Evolutionary conservation across 2,329 filamentous ascomycete genomes (phyloP), one percentile per base, ranked within the genome.

Genomic region (Venturia aucupariae): DNA sequence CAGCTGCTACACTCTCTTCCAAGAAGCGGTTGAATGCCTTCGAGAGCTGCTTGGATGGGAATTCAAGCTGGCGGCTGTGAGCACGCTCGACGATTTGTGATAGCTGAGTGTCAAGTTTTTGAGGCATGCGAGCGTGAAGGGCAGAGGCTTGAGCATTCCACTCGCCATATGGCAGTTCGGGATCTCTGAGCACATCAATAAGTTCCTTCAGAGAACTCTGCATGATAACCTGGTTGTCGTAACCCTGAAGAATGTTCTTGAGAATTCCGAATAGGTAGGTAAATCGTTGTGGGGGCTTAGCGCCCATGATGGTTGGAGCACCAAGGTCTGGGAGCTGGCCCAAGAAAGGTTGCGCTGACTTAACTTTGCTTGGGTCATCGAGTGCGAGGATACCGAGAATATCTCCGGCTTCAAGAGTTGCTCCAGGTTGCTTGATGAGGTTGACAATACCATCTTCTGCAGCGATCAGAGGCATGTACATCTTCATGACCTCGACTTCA

Each of bases 401-500:
- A 75, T 99, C 94, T 77, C 94, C 94, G 74, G 94, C 94, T 77
- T 97, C 92, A 60, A 99, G 89, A 22, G 92, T 95, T n/a, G 94
- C 90, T 75, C 94, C 94, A 67, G 94, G 94, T 80, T 97, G 94
- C 85, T 99, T 99, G 82, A 99, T 96, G 72, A 99, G 85, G 80
- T 97, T 94, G 65, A 99, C 93, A 64, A 96, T 84, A 81, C 94
- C 94, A 71, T 96, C 94, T 76, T 99, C 94, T 74, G 92, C 89
- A 2, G 94, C 90, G 67, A 99, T 84, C 64, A 99, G 83, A 72
- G 94, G 94, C 94, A 99, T 99, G 84, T 97, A 97, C 94, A 99
- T 99, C 84, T 99, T 99, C 94, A 99, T 99, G 78, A 99, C 94
- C 79, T 99, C 94, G 48, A 99, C 93, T 77, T 99, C 94, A 64